These are phyloP conservation scores for Aspergillus pseudonomiae DNA, from an alignment of 2,329 filamentous ascomycete genomes.

Conservation along the genomic window DNA sequence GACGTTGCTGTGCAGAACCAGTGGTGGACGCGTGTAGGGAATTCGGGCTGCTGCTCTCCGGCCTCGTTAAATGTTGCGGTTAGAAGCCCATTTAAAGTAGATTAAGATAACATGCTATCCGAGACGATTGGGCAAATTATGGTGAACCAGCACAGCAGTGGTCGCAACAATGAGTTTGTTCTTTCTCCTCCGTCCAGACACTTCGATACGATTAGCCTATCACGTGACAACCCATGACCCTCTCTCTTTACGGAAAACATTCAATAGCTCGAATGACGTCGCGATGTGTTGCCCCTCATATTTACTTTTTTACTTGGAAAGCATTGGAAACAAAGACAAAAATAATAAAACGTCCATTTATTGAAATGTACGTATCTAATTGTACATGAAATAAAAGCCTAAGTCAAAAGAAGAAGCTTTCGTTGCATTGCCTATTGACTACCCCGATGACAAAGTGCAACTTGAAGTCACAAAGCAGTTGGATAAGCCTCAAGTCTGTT, in stretches of 20 bases:
- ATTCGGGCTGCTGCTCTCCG: background rate
- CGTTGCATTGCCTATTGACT: slow-evolving; percentile 8
- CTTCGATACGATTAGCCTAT: background rate
- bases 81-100: slow-evolving; percentile 1
- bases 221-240: background rate
- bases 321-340: too few species aligned
- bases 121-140: background rate
- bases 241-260: background rate
- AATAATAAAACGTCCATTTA: background rate
- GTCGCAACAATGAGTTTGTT: background rate
- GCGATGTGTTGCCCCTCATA: background rate
- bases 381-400: background rate
- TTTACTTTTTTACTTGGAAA: background rate
- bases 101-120: slow-evolving; percentile 3
- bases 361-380: background rate
- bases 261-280: background rate
- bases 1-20: background rate
- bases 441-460: slow-evolving; percentile 4
- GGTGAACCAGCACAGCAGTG: slow-evolving; percentile 4
- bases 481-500: background rate
- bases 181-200: background rate
- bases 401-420: background rate
- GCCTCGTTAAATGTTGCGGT: background rate
- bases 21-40: background rate
- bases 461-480: background rate